Evolutionary conservation across 192 early-diverging fungal species (phyloP).

Genomic region (Coemansia sp.): DNA sequence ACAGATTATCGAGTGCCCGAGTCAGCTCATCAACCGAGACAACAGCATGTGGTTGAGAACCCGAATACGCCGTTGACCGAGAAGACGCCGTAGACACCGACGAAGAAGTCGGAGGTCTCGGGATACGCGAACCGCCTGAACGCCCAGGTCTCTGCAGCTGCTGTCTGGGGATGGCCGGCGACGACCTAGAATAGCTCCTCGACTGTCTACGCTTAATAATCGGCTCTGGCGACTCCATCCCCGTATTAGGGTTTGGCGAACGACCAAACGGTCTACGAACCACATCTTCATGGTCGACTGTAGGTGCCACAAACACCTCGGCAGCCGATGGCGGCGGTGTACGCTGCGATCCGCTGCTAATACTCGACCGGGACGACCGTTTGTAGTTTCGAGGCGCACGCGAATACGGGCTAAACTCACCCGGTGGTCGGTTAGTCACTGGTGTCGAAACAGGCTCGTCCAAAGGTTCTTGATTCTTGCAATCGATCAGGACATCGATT

Average conservation of each 20-base stretch:
- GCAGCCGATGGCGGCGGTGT: background rate
- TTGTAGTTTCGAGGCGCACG: constrained; percentile 3
- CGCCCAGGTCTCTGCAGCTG: background rate
- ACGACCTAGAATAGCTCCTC: background rate
- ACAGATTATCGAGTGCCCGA: background rate
- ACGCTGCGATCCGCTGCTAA: background rate
- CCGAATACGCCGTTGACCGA: background rate
- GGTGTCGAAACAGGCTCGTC: background rate
- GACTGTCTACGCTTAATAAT: background rate
- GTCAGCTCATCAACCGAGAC: background rate
- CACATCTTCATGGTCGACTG: background rate
- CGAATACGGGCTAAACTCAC: background rate
- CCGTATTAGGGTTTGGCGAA: background rate
- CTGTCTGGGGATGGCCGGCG: background rate
- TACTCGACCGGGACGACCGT: background rate
- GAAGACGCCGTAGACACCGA: background rate
- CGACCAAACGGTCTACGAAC: background rate
- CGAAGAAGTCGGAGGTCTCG: background rate
- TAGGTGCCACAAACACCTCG: background rate
- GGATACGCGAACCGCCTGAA: background rate
- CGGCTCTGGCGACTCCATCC: background rate
- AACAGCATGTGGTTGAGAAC: background rate
- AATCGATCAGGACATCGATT: no score
- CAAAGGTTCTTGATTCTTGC: background rate
- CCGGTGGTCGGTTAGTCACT: background rate